Evolutionary conservation across 306 rosid species (phyloP), one percentile per base, ranked within the genome.

Genomic region (Sicyos baderoa): DNA sequence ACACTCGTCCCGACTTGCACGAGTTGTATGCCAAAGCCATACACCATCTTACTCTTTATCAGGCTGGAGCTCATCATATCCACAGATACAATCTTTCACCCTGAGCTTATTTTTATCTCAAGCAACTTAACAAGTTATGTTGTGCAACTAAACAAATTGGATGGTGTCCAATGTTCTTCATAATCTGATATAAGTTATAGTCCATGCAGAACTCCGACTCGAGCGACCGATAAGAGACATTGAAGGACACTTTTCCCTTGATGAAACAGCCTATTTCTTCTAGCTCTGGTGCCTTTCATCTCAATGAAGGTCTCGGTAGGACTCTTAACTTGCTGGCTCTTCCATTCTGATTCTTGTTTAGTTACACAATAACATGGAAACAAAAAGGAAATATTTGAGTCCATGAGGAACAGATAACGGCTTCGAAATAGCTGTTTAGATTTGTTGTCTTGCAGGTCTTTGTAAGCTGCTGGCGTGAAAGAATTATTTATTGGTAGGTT

Each of bases 41-140:
- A 48, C 87, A 87, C 75, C 85, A 86, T 59, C 97, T 89, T 69
- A 84, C 86, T 65, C 95, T 92, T 75, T 89, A 83, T 78, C 97
- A 92, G 80, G 66, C 92, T 0, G 95, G 95, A 79, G 86, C 80
- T 79, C 95, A 84, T 66, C 88, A 63, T 45, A 65, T 87, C 72
- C 92, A 80, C 83, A 75, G 87, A 68, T 88, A 78, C 51, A 74
- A 85, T 53, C 78, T 68, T 54, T 78, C 78, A 47, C 76, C 76
- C n/a, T 86, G 76, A 64, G 52, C 70, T 65, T 65, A 35, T 35
- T 35, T 35, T 35, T 4, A 35, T 35, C 42, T 35, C 6, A 4
- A 35, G 42, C 42, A 35, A 35, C 8, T 35, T 35, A 25, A 58
- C 44, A 12, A 5, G n/a, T 8, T 4, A 44, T 21, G 49, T 64